These are phyloP conservation scores for Pythium folliculosum DNA, from an alignment of 352 stramenopile genomes.

Conservation along the genomic window DNA sequence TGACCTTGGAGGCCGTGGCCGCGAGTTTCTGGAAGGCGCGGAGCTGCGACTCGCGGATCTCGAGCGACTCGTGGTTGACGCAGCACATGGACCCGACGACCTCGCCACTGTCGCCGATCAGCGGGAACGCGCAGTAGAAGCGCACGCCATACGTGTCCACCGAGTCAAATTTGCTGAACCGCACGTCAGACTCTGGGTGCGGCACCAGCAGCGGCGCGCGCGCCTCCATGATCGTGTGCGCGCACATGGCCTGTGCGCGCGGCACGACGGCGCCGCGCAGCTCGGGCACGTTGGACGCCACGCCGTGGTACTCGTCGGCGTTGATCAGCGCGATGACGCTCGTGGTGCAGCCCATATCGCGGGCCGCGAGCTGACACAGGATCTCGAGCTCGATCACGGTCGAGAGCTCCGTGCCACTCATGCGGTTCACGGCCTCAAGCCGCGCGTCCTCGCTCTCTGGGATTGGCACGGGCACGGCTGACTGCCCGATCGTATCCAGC, in stretches of 20 bases:
- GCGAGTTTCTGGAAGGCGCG: constrained; percentile 48
- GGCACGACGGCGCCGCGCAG: not conserved
- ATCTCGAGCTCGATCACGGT: constrained; percentile 56
- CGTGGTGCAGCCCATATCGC: constrained; percentile 46
- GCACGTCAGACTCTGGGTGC: constrained; percentile 20
- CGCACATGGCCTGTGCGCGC: not conserved
- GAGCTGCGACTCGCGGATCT: constrained; percentile 56
- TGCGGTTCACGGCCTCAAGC: constrained; percentile 37
- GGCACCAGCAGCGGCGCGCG: not conserved
- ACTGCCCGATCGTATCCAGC: not conserved
- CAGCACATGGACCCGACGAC: constrained; percentile 63
- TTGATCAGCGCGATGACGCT: constrained; percentile 36
- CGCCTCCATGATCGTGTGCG: not conserved
- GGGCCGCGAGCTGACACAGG: constrained; percentile 52
- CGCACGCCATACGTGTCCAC: constrained; percentile 36
- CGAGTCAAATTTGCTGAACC: constrained; percentile 34
- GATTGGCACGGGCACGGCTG: constrained; percentile 7
- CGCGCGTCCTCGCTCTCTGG: constrained; percentile 45
- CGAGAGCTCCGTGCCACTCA: constrained; percentile 27
- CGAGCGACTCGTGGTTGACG: constrained; percentile 36
- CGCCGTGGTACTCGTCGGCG: not conserved
- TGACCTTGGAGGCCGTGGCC: constrained; percentile 11
- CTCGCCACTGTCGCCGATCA: constrained; percentile 38
- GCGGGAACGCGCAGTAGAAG: constrained; percentile 72
- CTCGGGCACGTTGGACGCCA: not conserved